Evolutionary conservation across 352 stramenopile species (phyloP), one percentile per base, ranked within the genome.

Genomic region (Aphanomyces stellatus): DNA sequence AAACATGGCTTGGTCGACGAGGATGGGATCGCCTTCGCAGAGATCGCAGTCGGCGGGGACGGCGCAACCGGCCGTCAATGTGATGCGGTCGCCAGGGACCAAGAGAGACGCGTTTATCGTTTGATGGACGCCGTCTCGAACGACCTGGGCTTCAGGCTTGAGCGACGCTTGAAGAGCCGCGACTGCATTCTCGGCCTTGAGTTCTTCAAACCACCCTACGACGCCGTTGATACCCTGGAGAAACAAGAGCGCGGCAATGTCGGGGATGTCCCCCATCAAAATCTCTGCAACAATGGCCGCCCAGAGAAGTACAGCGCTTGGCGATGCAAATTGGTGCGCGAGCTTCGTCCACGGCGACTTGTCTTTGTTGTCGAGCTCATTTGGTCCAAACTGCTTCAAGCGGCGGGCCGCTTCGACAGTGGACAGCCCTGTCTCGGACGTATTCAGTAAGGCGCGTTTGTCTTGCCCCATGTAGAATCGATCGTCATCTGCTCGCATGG

Each of bases 61-160:
- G 13, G 91, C 88, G 2, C 90, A 87, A 19, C 96, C 96, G 7
- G 90, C 73, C 13, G 78, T 76, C 4, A 99, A 74, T 34, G 91
- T 83, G n/a, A 98, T 70, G 42, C 97, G 75, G 74, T 99, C 96
- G 28, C 96, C 96, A 15, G 93, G 95, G 37, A 99, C 96, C 30
- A 99, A 80, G 48, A 89, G 65, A 43, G 89, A 76, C 2, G 88
- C 87, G 73, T 96, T 93, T 42, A 97, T 89, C 31, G 80, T 95
- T 69, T 90, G 74, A 72, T 90, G 87, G 28, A 93, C 77, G 49
- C 90, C 91, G 66, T 97, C 88, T 28, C 92, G 88, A 43, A 96
- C 90, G 17, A 95, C 87, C 33, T 89, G 76, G 6, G 82, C 88
- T 41, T 96, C 79, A 1, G 90, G 85, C 69, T 90, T 94, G 41